Conservation (phyloP, 2,329 filamentous ascomycete species). For the Microdochium paspali region DNA sequence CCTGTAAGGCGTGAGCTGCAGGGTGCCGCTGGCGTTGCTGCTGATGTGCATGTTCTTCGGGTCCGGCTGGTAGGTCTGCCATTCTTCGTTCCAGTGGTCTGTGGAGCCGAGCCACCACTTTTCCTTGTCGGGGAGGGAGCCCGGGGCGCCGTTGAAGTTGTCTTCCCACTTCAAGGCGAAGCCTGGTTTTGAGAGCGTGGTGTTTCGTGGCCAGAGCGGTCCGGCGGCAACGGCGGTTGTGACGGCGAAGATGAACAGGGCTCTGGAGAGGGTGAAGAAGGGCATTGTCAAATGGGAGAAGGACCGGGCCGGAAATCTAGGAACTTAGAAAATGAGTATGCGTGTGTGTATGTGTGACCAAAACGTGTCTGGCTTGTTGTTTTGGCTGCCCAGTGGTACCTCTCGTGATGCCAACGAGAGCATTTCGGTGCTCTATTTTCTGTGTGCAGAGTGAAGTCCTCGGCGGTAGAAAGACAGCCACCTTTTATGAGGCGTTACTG, state of each 20-base stretch:
- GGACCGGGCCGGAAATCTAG: no score
- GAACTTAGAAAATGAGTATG: no score
- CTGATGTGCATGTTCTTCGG: conserved; percentile 38
- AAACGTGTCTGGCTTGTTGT: not conserved
- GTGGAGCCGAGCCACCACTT: conserved; percentile 23
- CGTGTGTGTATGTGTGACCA: no score
- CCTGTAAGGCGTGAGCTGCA: conserved; percentile 39
- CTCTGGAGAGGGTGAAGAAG: not conserved
- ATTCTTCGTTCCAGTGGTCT: conserved; percentile 30
- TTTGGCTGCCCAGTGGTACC: not conserved
- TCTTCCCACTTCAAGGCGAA: conserved; percentile 35
- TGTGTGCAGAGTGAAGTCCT: no score
- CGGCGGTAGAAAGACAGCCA: no score
- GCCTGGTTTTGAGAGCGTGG: conserved; percentile 27
- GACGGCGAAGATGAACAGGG: not conserved
- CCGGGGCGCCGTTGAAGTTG: conserved; percentile 30
- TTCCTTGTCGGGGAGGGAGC: conserved; percentile 22
- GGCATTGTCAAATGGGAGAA: not conserved
- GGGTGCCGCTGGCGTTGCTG: conserved; percentile 33
- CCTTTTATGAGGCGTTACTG: no score
- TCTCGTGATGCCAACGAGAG: not conserved
- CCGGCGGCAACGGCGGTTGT: not conserved
- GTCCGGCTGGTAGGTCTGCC: conserved; percentile 34
- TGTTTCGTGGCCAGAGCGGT: conserved; percentile 3
- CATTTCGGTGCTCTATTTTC: not conserved